Base-by-base conservation (phyloP, 2,329 filamentous ascomycete genomes). In the Cadophora sp. region DNA sequence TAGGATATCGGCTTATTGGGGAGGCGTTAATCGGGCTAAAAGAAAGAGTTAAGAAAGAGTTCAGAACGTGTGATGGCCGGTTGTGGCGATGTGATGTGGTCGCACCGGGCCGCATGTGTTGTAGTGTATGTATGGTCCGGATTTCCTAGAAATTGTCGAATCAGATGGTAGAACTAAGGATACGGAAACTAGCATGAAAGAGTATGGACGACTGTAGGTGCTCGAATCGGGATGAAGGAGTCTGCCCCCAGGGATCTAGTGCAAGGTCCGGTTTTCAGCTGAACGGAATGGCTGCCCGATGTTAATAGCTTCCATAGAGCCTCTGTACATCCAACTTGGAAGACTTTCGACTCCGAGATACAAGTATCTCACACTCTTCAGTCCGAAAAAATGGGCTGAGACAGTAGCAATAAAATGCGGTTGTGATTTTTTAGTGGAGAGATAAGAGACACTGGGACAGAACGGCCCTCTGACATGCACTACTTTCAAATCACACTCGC, bases 81-180 rank as follows among this genome's bases (percentile, higher is more conserved):
- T 53, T 53, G 61, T 27, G 59, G 40, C 59, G 37, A 62, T 46
- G 31, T 34, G 29, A 62, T 48, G 26, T 59, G 56, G 56, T 59
- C 31, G 56, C 31, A 40, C 31, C 22, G 34, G 56, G 31, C 31
- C 31, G 56, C 56, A 59, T 43, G 34, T 26, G 31, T 22, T 43
- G 31, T 26, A 19, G 12, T 14, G 31, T 40, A n/a, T n/a, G n/a
- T n/a, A n/a, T n/a, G 56, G 12, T 19, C 31, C n/a, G 56, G 26
- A 7, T 11, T 26, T 26, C 7, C 56, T 40, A 40, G 8, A 2
- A 24, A 58, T 9, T 37, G 31, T 34, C 55, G 31, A 59, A 40
- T 59, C 56, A 40, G 31, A 40, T 22, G 19, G 16, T 31, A 59
- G 56, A n/a, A 59, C 34, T 59, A 59, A 4, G 43, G 8, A 37